phyloP scores from a whole-genome alignment of 2,329 filamentous ascomycete genomes.

The Diaporthe destruens region DNA sequence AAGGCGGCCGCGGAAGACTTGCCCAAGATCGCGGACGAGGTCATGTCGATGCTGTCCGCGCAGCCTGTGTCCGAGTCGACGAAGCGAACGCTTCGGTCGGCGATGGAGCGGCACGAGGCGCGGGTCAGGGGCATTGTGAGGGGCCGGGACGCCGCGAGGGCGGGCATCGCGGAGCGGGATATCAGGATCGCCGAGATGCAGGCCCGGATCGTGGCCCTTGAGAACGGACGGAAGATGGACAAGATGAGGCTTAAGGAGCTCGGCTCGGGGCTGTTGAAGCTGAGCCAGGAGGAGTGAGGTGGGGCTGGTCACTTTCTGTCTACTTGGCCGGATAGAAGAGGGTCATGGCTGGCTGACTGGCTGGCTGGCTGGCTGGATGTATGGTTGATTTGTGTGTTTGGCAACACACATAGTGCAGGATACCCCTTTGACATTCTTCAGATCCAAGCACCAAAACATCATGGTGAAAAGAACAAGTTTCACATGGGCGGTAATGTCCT shows the following conservation, averaged over 20 bases:
- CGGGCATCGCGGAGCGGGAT: constrained; percentile 73
- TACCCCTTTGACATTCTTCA: constrained; percentile 6
- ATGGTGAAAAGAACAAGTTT: neutral
- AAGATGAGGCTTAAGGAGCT: constrained; percentile 41
- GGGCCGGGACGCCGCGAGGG: constrained; percentile 75
- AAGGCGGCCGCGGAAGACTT: constrained; percentile 43
- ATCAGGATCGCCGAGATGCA: constrained; percentile 54
- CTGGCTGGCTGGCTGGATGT: neutral
- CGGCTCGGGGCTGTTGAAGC: constrained; percentile 32
- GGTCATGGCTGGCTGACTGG: neutral
- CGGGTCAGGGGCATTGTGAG: constrained; percentile 71
- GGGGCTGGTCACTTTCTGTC: neutral
- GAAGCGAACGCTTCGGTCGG: constrained; percentile 53
- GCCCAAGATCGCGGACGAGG: constrained; percentile 57
- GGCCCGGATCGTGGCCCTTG: constrained; percentile 53
- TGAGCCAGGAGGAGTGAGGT: constrained; percentile 33
- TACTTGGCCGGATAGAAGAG: neutral
- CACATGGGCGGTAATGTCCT: neutral
- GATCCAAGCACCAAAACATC: neutral
- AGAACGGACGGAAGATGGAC: constrained; percentile 48
- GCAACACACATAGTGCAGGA: neutral
- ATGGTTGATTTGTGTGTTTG: neutral
- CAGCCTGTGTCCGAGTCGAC: constrained; percentile 56
- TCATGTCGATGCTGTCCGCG: constrained; percentile 63
- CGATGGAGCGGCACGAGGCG: constrained; percentile 69